phyloP scores from a whole-genome alignment of 805 yeast genomes.

The Lipomyces sp. region DNA sequence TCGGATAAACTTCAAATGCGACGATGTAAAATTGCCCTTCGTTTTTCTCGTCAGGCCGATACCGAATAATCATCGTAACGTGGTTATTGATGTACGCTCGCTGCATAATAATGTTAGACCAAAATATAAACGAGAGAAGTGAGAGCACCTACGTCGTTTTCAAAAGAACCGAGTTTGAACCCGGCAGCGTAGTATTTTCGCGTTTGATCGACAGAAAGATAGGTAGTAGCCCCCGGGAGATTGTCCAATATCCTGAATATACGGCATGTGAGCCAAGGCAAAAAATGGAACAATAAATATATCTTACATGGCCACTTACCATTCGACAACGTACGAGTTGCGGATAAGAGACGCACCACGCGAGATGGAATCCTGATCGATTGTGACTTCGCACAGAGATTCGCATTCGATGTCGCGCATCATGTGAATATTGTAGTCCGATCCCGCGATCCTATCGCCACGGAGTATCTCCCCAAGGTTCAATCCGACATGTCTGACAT shows the following conservation, averaged over 20 bases:
- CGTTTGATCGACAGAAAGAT: conserved; percentile 54
- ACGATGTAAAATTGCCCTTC: conserved; percentile 51
- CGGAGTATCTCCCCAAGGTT: conserved; percentile 73
- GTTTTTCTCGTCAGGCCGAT: conserved; percentile 45
- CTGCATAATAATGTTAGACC: conserved; percentile 1
- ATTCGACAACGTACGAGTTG: conserved; percentile 72
- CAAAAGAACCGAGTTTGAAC: conserved; percentile 74
- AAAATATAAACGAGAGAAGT: conserved; percentile 19
- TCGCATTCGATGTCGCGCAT: conserved; percentile 64
- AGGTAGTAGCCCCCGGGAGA: conserved; percentile 85
- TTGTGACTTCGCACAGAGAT: conserved; percentile 64
- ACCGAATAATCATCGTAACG: conserved; percentile 74
- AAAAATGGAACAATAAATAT: background rate
- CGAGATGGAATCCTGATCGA: conserved; percentile 49
- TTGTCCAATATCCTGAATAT: conserved; percentile 55
- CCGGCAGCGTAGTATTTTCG: conserved; percentile 80
- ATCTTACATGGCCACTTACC: conserved; percentile 42
- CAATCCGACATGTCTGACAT: conserved; percentile 53
- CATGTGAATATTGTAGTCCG: conserved; percentile 64
- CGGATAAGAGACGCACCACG: conserved; percentile 59
- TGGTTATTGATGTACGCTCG: conserved; percentile 69
- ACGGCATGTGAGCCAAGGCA: background rate
- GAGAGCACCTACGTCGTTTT: conserved; percentile 40
- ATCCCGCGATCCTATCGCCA: conserved; percentile 77
- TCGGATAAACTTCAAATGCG: conserved; percentile 88